Evolutionary conservation across 371 early-diverging fungal species (phyloP), one percentile per base, ranked within the genome.

Genomic region (Mucor mucedo): DNA sequence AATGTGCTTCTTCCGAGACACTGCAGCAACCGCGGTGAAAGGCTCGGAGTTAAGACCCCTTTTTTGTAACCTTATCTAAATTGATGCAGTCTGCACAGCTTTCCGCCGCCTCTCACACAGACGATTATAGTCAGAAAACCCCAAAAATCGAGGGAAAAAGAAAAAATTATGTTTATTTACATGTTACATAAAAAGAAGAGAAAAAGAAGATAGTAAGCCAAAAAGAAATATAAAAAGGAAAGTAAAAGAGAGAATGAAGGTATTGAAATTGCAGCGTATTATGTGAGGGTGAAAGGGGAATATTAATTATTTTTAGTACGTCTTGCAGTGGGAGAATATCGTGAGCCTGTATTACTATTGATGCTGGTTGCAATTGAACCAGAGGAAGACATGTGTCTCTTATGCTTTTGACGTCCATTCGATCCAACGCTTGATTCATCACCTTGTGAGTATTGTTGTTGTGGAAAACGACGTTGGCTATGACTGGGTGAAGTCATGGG

Each of bases 281-380:
- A 21, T 21, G 47, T 13, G 42, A 21, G 21, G 21, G 21, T 21
- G n/a, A 42, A 13, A 42, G 47, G 47, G 21, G 47, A 16, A 44
- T 44, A 44, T 47, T 47, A 47, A 47, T 47, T 47, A 21, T 47
- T 47, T 47, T 47, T 47, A 8, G 47, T 47, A 47, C 47, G 47
- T 47, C 47, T 47, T 47, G 47, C 27, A 47, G 47, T 21, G 21
- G 47, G 47, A 21, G 47, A 7, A 47, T 47, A 47, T 8, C 47
- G 47, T 21, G 47, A 47, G 21, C 6, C 9, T 8, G 47, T 21
- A 21, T n/a, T 21, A 47, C 47, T 47, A 47, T 47, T 47, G 9
- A 47, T 47, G 21, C 47, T 47, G 21, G n/a, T 16, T 4, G 47
- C 8, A 4, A 47, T 47, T n/a, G 47, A 47, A 9, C 21, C 21